A percentile compares a stretch with the other conserved stretches of the same genome.
These are phyloP conservation scores for Penicillium soppii DNA, from an alignment of 495 filamentous ascomycete genomes.

Conservation along the genomic window DNA sequence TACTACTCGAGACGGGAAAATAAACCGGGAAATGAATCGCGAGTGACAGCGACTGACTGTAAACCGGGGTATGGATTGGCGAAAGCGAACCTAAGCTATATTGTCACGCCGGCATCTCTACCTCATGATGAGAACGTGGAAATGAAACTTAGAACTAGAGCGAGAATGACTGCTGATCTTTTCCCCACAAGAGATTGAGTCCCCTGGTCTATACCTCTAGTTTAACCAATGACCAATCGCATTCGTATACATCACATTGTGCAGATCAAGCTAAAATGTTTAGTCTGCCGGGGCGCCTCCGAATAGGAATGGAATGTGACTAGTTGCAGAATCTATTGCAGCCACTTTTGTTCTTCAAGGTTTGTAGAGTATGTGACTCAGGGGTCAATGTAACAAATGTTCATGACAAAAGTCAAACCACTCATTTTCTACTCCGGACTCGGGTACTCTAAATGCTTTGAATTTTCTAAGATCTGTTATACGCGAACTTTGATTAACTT, in stretches of 20 bases:
- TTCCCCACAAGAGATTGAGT: slow-evolving; percentile 16
- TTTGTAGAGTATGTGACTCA: slow-evolving; percentile 15
- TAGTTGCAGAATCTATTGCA: slow-evolving; percentile 20
- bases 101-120: slow-evolving; percentile 19
- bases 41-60: slow-evolving; percentile 16
- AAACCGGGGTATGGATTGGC: slow-evolving; percentile 4
- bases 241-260: slow-evolving; percentile 1
- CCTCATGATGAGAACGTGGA: slow-evolving; percentile 19
- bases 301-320: slow-evolving; percentile 27
- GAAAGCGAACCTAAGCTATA: background rate
- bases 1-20: slow-evolving; percentile 26
- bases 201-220: slow-evolving; percentile 11
- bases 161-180: slow-evolving; percentile 22
- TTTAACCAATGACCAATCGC: slow-evolving; percentile 12
- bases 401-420: background rate
- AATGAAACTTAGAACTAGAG: too few relatives aligned
- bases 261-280: slow-evolving; percentile 8
- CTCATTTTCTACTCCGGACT: background rate
- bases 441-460: background rate
- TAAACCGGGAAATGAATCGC: background rate
- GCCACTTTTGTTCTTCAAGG: slow-evolving; percentile 12
- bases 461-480: too few relatives aligned
- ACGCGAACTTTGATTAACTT: slow-evolving; percentile 5
- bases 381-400: slow-evolving; percentile 16
- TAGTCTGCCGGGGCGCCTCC: slow-evolving; percentile 8